Percentiles rank a stretch among this genome's conserved stretches.
Conservation (phyloP, 176 grass and related monocot species). For the Triticum monococcum region DNA sequence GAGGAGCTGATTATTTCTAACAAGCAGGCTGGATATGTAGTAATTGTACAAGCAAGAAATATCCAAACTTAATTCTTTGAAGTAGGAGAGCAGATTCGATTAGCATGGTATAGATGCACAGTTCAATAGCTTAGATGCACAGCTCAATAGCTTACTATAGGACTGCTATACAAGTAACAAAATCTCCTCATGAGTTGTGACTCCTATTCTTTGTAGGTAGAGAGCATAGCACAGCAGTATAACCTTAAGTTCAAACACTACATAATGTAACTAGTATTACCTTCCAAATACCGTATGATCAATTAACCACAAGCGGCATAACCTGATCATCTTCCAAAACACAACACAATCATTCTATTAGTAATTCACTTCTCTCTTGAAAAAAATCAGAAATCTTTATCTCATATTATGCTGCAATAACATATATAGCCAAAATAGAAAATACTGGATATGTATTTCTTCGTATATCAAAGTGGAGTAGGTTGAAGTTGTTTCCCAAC, state of each 20-base stretch:
- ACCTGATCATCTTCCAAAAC: neutral
- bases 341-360: neutral
- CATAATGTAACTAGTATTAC: neutral
- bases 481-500: neutral
- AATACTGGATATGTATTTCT: neutral
- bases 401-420: neutral
- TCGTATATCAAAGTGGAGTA: neutral
- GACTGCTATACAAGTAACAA: neutral
- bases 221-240: neutral
- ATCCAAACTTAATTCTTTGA: neutral
- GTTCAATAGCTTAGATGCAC: neutral
- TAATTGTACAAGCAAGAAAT: neutral
- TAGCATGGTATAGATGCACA: neutral
- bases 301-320: neutral
- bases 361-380: neutral
- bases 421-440: neutral
- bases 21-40: neutral
- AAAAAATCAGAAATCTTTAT: neutral
- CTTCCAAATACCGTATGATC: neutral
- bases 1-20: neutral
- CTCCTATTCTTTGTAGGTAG: neutral
- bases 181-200: neutral
- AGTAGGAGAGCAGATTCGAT: neutral
- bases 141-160: neutral
- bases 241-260: neutral